phyloP scores from a whole-genome alignment of 2,329 filamentous ascomycete genomes.

The Aspergillus fumigatiaffinis region DNA sequence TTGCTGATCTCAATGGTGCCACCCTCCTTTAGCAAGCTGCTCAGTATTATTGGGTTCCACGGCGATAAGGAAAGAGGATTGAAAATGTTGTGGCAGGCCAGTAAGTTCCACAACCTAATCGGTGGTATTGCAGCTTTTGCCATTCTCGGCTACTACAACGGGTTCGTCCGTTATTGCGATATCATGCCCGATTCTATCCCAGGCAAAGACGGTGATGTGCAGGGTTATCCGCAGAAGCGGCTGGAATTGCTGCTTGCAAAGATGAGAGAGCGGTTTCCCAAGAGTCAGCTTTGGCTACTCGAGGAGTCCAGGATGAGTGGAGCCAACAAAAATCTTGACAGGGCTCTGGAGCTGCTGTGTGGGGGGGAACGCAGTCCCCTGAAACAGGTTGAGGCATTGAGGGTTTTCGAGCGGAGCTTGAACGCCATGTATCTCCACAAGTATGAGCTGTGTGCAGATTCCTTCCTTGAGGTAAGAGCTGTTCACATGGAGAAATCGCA shows the following conservation, averaged over 20 bases:
- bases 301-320: conserved; percentile 79
- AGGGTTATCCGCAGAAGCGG: conserved; percentile 68
- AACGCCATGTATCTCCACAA: conserved; percentile 74
- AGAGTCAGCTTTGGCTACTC: conserved; percentile 78
- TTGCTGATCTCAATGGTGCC: conserved; percentile 90
- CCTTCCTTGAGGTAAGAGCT: conserved; percentile 59
- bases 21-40: conserved; percentile 78
- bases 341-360: conserved; percentile 63
- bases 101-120: conserved; percentile 80
- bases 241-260: conserved; percentile 64
- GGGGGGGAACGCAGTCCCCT: conserved; percentile 64
- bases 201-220: conserved; percentile 52
- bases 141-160: conserved; percentile 83
- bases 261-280: conserved; percentile 75
- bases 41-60: conserved; percentile 85
- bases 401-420: conserved; percentile 78
- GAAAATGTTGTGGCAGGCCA: conserved; percentile 84
- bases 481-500: not conserved
- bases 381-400: conserved; percentile 82
- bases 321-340: conserved; percentile 61
- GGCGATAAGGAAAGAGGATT: conserved; percentile 82
- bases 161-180: conserved; percentile 78
- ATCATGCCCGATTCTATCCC: conserved; percentile 61
- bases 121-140: conserved; percentile 84
- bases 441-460: conserved; percentile 68